Evolutionary conservation across 2,329 filamentous ascomycete genomes (phyloP), one percentile per base, ranked within the genome.

Genomic region (Ophiostoma australiae): DNA sequence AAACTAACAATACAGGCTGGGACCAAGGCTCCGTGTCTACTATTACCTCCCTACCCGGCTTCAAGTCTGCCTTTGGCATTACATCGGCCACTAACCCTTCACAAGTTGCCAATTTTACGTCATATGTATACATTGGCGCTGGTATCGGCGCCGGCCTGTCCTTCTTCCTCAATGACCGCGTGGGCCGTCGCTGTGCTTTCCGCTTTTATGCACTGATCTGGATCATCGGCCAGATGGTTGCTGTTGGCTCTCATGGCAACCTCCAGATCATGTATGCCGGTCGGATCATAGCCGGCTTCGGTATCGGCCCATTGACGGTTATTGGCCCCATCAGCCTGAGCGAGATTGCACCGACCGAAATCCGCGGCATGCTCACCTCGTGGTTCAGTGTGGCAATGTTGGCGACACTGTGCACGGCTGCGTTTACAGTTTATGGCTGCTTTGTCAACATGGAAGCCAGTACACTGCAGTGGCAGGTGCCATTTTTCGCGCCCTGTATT

Each of bases 341-440:
- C 31, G 83, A 84, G 76, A 82, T 82, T 79, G 79, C 81, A 0
- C 84, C 84, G 20, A 83, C 83, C 70, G 76, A 81, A 31, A 79
- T 84, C 55, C 80, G 83, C 58, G 82, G 81, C 11, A 76, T 77
- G 52, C 77, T 84, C 6, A 81, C 80, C 55, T 79, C 77, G 74
- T 78, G 82, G 76, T 84, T 83, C 73, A 70, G 69, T 33, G 77
- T 81, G 1, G 76, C 76, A n/a, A 79, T 82, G 77, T 69, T 78
- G 0, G 72, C 81, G 1, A 74, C 76, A 17, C 74, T 80, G 58
- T 77, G 77, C 4, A 69, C 78, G 0, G 74, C 78, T 27, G 74
- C 75, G 69, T 79, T 82, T 69, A 76, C 75, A 31, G 79, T 80
- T 4, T 80, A 79, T 27, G 81, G 79, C 11, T 74, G 76, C 67